Evolutionary conservation across 495 filamentous ascomycete species (phyloP).

Genomic region (Evernia prunastri): DNA sequence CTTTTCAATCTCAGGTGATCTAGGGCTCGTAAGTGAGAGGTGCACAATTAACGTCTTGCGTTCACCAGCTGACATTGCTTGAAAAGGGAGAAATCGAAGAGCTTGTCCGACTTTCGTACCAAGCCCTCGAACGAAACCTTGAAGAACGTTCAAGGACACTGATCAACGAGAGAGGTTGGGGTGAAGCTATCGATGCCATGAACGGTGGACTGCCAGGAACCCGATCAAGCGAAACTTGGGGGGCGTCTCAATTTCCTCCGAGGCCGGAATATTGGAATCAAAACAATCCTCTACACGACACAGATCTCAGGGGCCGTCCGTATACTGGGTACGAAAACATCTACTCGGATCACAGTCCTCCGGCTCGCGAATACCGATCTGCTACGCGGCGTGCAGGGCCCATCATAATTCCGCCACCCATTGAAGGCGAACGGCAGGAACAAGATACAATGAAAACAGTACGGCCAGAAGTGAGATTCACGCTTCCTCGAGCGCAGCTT

Average conservation of each 20-base stretch:
- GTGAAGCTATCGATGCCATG: not conserved
- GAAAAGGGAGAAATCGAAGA: slow-evolving; percentile 7
- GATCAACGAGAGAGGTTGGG: slow-evolving; percentile 1
- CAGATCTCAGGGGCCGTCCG: not conserved
- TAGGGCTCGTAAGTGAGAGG: not conserved
- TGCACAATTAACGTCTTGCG: not conserved
- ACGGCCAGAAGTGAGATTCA: slow-evolving; percentile 7
- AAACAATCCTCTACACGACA: not conserved
- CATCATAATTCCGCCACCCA: not conserved
- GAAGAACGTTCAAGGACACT: not conserved
- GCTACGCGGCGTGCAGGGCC: not conserved
- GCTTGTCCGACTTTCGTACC: slow-evolving; percentile 3
- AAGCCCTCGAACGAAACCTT: not conserved
- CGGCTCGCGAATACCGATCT: not conserved
- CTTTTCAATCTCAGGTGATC: not conserved
- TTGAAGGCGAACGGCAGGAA: not conserved
- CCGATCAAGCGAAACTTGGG: not conserved
- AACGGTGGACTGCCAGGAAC: too few relatives aligned
- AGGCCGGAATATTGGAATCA: not conserved
- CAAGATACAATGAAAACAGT: not conserved
- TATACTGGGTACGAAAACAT: not conserved
- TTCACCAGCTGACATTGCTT: not conserved
- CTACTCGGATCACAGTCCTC: not conserved
- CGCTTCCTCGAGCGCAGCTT: not conserved
- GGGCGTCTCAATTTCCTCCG: not conserved